Evolutionary conservation across 768 basidiomycete species (phyloP).

Genomic region (Suillus cothurnatus): DNA sequence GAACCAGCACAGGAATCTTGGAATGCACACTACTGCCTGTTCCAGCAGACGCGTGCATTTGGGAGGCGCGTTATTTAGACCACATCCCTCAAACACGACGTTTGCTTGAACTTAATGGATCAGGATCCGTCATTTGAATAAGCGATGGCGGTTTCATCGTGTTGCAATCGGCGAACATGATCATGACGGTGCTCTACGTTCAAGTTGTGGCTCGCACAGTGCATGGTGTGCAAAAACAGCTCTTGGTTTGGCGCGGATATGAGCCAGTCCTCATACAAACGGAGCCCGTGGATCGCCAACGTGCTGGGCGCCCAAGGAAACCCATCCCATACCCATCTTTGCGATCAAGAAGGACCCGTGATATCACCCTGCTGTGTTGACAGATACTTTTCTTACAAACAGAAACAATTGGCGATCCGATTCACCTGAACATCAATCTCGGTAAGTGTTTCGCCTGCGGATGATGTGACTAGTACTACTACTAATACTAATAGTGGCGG

Average conservation of each 20-base stretch:
- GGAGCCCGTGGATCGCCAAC: neutral
- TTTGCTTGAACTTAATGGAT: neutral
- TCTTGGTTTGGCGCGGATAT: neutral
- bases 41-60: neutral
- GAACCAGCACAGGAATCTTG: neutral
- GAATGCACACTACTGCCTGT: neutral
- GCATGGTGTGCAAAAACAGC: neutral
- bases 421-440: neutral
- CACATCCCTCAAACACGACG: neutral
- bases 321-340: neutral
- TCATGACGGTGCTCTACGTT: neutral
- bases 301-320: neutral
- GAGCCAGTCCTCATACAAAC: neutral
- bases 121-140: neutral
- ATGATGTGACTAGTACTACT: neutral
- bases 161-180: neutral
- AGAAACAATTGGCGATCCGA: neutral
- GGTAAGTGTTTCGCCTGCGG: neutral
- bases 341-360: neutral
- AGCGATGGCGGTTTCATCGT: neutral
- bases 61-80: neutral
- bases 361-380: neutral
- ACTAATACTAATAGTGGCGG: neutral
- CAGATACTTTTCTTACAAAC: neutral
- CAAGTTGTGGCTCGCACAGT: neutral